A percentile compares a stretch with the other conserved stretches of the same genome.
These are phyloP conservation scores for Crassisporium funariophilum DNA, from an alignment of 768 basidiomycete species.

Conservation along the genomic window DNA sequence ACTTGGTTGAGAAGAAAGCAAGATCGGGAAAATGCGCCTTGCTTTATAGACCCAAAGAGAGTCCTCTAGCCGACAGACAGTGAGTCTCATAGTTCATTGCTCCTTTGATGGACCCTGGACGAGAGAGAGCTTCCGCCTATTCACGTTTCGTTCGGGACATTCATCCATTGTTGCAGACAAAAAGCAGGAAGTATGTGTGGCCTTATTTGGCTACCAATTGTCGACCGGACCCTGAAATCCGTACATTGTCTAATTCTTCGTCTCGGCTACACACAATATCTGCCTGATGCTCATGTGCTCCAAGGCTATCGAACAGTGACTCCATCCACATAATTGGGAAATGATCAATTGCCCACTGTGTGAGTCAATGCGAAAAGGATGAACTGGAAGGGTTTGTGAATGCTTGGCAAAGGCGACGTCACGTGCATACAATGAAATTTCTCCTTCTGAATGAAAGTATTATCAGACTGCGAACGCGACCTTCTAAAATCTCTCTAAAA, in stretches of 20 bases:
- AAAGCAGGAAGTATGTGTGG: neutral
- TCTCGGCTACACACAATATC: neutral
- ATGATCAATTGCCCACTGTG: too few species aligned
- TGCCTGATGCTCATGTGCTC: too few species aligned
- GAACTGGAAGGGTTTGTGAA: too few species aligned
- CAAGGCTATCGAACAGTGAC: too few species aligned
- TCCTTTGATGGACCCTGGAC: neutral
- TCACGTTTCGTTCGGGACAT: constrained; percentile 3
- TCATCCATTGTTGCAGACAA: constrained; percentile 18
- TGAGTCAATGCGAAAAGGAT: too few species aligned
- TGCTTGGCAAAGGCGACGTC: too few species aligned
- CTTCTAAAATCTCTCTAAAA: neutral
- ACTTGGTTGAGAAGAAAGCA: constrained; percentile 16
- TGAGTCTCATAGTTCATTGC: constrained; percentile 19
- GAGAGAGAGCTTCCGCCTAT: neutral
- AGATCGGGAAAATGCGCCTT: constrained; percentile 9
- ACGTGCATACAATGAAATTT: constrained; percentile 10
- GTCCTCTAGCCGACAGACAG: constrained; percentile 19
- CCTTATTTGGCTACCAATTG: constrained; percentile 11
- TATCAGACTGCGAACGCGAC: too few species aligned
- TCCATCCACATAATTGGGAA: too few species aligned
- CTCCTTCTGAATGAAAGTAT: too few species aligned
- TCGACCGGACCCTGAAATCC: too few species aligned
- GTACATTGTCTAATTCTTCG: too few species aligned
- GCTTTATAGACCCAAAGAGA: constrained; percentile 32